Base-by-base conservation (phyloP, 208 protist species). In the Paratrypanosoma confusum region DNA sequence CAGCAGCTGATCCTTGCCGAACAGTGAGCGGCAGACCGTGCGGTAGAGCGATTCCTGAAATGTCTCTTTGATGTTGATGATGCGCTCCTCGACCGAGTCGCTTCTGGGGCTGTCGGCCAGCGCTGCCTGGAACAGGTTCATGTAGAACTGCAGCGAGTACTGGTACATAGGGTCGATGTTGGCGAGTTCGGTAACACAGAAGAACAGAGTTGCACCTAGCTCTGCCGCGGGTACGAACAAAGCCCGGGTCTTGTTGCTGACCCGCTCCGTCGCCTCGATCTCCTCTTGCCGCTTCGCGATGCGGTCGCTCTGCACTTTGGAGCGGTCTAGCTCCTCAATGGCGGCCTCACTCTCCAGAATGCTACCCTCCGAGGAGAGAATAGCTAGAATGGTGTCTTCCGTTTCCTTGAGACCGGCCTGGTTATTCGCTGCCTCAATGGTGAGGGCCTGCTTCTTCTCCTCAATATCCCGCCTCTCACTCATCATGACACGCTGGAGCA, bases 141-240 rank as follows among this genome's bases (percentile, higher is more conserved):
- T 52, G 66, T 98, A 99, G 62, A 95, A 96, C 52, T 81, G 80
- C 16, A 97, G 73, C 26, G 93, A 97, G 77, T 96, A 96, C 57
- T 97, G 92, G 56, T 98, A 98, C 95, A 98, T 98, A 23, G 90
- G 90, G 52, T 97, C 93, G 45, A 97, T 90, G 54, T 88, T 93
- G 8, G 86, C 74, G 34, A 99, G 72, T 67, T 98, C 95, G 17
- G 93, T 92, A 16, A 99, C 90, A 65, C 94, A 97, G 79, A 99
- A 99, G 74, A 98, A 99, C 22, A 99, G 72, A 16, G 94, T 76
- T 3, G 93, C 74, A 25, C 89, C 94, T 45, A 96, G 79, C 53
- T 90, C 79, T 3, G 96, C 96, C 16, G 98, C 95, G 1, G 91
- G 90, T 25, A 85, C 68, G 65, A 97, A 99, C 32, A 81, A 52